Base-by-base conservation (phyloP, 208 protist species). In the Crithidia sp. region DNA sequence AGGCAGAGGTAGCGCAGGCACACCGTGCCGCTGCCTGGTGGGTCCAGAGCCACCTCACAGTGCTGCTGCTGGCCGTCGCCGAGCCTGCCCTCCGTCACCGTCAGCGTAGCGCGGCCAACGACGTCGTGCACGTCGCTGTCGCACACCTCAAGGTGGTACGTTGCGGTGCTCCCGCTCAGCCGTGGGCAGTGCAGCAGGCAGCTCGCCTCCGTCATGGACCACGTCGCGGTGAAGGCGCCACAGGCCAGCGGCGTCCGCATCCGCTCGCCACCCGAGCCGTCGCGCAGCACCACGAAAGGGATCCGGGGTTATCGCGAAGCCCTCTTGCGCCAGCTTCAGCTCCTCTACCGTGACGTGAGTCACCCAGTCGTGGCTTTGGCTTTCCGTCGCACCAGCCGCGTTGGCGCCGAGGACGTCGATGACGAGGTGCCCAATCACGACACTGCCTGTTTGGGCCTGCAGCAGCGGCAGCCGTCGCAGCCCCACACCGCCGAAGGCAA, bases 401-500 rank as follows among this genome's bases (percentile, higher is more conserved):
- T 65, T 79, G 19, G 87, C 76, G 4, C 80, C 81, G 52, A 96
- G 68, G 64, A 95, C 80, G 66, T 83, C 74, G 7, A 94, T 59
- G 19, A 88, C 56, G 40, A 96, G 59, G 53, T 87, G 58, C 44
- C 88, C 92, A 47, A 94, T 91, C 10, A 86, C 76, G 12, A 91
- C 84, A 9, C 70, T 71, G 53, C 76, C 74, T 19, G 62, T 85
- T 47, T 91, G 78, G 0, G 81, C 70, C 37, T 81, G 78, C 53
- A 79, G 41, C 13, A 96, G 65, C 12, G 87, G 87, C n/a, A 93
- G 79, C 4, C 58, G 43, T 64, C 77, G 84, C 55, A 95, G 71
- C 10, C 88, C 90, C 16, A 87, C 79, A 5, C 92, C 90, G 55
- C 82, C 83, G 76, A 96, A 95, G 14, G 80, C 83, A n/a, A 96